These are phyloP conservation scores for Aspergillus pseudoviridinutans DNA, from an alignment of 2,329 filamentous ascomycete species.

Conservation along the genomic window DNA sequence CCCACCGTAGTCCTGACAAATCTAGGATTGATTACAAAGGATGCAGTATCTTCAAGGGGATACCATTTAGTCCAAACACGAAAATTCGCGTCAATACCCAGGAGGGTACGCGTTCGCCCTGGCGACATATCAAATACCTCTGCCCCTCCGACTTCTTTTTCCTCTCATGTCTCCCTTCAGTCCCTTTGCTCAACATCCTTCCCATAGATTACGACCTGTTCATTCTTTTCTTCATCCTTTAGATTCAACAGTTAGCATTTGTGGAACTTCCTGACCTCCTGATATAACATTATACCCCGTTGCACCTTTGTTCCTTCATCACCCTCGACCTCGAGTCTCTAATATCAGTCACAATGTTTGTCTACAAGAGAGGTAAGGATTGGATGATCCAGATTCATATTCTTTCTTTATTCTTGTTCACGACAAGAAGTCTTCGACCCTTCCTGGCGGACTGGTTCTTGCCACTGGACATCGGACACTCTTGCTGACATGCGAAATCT, in stretches of 20 bases:
- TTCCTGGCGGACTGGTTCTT: constrained; percentile 3
- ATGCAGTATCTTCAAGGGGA: constrained; percentile 15
- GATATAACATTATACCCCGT: constrained; percentile 18
- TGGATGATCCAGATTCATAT: neutral
- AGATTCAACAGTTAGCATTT: neutral
- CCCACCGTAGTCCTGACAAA: constrained; percentile 3
- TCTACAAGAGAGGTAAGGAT: constrained; percentile 58
- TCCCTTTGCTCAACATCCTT: constrained; percentile 7
- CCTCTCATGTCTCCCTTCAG: constrained; percentile 18
- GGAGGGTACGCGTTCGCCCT: constrained; percentile 28
- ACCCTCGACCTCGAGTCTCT: constrained; percentile 6
- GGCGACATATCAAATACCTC: constrained; percentile 31
- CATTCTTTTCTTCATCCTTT: constrained; percentile 4
- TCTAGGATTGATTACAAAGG: neutral
- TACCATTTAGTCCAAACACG: constrained; percentile 29
- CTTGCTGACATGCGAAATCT: constrained; percentile 17
- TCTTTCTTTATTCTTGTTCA: neutral
- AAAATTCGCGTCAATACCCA: constrained; percentile 31
- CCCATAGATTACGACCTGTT: constrained; percentile 9
- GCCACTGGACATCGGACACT: constrained; percentile 12
- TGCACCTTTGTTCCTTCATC: constrained; percentile 13
- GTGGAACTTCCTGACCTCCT: neutral
- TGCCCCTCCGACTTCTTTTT: constrained; percentile 26
- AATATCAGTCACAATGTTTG: constrained; percentile 50
- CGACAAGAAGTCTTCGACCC: neutral